phyloP scores from a whole-genome alignment of 306 rosid genomes.

The Corylus heterophylla region DNA sequence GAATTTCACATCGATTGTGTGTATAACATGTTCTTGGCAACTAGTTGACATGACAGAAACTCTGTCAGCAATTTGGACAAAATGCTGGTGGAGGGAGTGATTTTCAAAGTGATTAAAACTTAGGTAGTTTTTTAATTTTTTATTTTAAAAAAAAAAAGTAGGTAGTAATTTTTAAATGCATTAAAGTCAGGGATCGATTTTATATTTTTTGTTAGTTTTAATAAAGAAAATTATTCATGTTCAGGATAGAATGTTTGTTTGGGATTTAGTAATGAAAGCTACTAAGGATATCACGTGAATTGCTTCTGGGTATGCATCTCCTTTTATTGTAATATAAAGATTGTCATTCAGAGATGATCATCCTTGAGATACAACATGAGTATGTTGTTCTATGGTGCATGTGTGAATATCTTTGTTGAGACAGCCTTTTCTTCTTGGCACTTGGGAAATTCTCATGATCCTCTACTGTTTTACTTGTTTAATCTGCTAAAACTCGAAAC shows the following conservation, averaged over 20 bases:
- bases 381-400: not conserved
- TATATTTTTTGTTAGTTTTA: not conserved
- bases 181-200: too few species aligned
- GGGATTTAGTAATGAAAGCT: not conserved
- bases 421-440: not conserved
- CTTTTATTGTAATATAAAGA: not conserved
- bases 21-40: too few species aligned
- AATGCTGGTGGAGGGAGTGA: too few species aligned
- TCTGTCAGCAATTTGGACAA: too few species aligned
- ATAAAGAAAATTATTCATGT: not conserved
- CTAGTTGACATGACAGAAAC: too few species aligned
- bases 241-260: not conserved
- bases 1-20: too few species aligned
- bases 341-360: not conserved
- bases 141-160: too few species aligned
- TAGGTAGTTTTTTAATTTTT: too few species aligned
- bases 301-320: not conserved
- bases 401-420: not conserved
- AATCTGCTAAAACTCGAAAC: not conserved
- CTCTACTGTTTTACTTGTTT: not conserved
- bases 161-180: too few species aligned
- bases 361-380: not conserved
- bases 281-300: not conserved
- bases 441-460: not conserved
- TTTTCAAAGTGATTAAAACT: too few species aligned